Evolutionary conservation across 116 monocot genomes (phyloP).

Genomic region (Zostera marina): DNA sequence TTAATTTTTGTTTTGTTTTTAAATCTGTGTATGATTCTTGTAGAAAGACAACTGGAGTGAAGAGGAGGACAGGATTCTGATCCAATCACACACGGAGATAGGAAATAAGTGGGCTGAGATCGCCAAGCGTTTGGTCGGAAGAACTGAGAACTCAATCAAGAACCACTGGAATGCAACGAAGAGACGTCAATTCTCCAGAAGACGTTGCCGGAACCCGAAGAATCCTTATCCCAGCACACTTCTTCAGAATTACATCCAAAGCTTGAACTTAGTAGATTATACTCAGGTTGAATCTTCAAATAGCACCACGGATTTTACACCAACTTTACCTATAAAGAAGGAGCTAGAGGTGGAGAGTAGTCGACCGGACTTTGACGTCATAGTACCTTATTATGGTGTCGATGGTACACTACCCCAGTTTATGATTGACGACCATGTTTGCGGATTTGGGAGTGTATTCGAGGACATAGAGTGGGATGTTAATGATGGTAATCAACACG

Average conservation of each 20-base stretch:
- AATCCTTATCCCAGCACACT: conserved; percentile 18
- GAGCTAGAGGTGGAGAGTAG: neutral
- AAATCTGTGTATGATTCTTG: neutral
- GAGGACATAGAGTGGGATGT: conserved; percentile 1
- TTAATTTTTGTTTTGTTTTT: no score
- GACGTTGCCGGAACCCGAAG: conserved; percentile 17
- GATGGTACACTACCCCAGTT: neutral
- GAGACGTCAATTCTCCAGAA: conserved; percentile 28
- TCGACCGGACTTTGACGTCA: no score
- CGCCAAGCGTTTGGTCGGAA: conserved; percentile 28
- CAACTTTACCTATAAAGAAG: neutral
- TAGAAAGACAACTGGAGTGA: conserved; percentile 42
- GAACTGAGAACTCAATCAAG: conserved; percentile 58
- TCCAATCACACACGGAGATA: conserved; percentile 18
- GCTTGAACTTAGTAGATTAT: neutral
- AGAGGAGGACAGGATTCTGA: conserved; percentile 36
- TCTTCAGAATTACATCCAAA: conserved; percentile 35
- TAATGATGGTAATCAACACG: neutral
- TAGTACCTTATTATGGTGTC: neutral
- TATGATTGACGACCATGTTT: neutral
- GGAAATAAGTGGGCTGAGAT: conserved; percentile 54
- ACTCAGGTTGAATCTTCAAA: neutral
- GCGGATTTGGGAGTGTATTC: neutral
- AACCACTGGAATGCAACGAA: conserved; percentile 68
- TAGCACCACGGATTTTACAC: neutral